Evolutionary conservation across 2,329 filamentous ascomycete species (phyloP).

Genomic region (Alternaria sp.): DNA sequence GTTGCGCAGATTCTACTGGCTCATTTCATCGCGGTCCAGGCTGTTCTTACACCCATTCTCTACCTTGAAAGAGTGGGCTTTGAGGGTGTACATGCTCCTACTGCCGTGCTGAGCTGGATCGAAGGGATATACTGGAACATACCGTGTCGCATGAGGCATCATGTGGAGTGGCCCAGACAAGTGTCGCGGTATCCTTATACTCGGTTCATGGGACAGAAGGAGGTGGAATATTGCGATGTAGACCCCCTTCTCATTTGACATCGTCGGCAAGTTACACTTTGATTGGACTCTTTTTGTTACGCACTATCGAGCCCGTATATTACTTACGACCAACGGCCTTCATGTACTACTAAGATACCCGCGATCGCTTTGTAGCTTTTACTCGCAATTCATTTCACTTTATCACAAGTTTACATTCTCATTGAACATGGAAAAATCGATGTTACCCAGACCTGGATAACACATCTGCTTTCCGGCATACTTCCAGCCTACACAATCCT

Average conservation of each 20-base stretch:
- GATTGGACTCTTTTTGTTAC: not conserved
- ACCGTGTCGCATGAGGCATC: constrained; percentile 25
- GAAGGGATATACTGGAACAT: constrained; percentile 42
- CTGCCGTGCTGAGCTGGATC: constrained; percentile 40
- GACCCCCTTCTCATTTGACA: not conserved
- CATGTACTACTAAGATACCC: constrained; percentile 6
- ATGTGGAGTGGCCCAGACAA: constrained; percentile 40
- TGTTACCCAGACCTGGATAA: not conserved
- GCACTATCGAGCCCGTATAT: not conserved
- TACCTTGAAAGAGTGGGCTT: constrained; percentile 43
- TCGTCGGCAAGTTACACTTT: not conserved
- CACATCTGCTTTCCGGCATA: not conserved
- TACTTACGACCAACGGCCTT: not conserved
- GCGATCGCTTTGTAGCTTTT: not conserved
- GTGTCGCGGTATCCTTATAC: constrained; percentile 39
- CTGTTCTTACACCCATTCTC: constrained; percentile 52
- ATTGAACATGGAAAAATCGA: not conserved
- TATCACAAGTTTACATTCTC: not conserved
- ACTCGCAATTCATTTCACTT: not conserved
- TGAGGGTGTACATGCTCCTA: constrained; percentile 41
- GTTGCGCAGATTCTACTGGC: constrained; percentile 53
- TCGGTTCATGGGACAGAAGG: constrained; percentile 34
- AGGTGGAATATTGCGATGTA: constrained; percentile 15
- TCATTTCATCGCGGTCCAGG: constrained; percentile 56
- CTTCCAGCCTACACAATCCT: too few relatives aligned